Conservation (phyloP, 2,329 filamentous ascomycete genomes). For the Pseudogymnoascus sp. region DNA sequence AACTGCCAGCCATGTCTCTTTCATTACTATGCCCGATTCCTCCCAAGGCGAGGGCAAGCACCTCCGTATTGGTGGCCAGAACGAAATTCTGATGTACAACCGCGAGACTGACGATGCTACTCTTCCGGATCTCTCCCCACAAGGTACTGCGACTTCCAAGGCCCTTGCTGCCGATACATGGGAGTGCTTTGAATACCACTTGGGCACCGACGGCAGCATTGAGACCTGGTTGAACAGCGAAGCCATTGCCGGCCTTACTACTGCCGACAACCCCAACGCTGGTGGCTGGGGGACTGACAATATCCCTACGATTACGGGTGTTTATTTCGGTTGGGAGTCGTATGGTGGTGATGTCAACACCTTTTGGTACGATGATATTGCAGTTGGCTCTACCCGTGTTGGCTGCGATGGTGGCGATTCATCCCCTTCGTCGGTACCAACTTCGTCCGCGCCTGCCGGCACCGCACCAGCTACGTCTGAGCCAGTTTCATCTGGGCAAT, state of each 20-base stretch:
- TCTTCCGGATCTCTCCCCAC: constrained; percentile 50
- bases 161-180: constrained; percentile 42
- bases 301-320: constrained; percentile 42
- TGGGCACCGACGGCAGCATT: constrained; percentile 48
- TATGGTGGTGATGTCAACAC: constrained; percentile 53
- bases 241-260: constrained; percentile 43
- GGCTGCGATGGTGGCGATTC: constrained; percentile 32
- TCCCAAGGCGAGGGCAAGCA: constrained; percentile 48
- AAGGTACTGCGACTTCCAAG: constrained; percentile 46
- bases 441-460: not conserved
- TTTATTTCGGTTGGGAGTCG: constrained; percentile 57
- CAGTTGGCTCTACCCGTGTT: constrained; percentile 38
- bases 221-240: constrained; percentile 52
- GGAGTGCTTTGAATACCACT: constrained; percentile 54
- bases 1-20: constrained; percentile 50
- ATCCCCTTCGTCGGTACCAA: not conserved
- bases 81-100: constrained; percentile 55
- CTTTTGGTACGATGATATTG: constrained; percentile 55
- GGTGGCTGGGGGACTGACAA: constrained; percentile 43
- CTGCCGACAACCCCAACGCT: constrained; percentile 41
- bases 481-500: not conserved
- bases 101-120: constrained; percentile 54
- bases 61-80: constrained; percentile 53
- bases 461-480: constrained; percentile 4
- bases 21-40: constrained; percentile 55